Evolutionary conservation across 441 rosid genomes (phyloP).

Genomic region (Syzygium syzygioides): DNA sequence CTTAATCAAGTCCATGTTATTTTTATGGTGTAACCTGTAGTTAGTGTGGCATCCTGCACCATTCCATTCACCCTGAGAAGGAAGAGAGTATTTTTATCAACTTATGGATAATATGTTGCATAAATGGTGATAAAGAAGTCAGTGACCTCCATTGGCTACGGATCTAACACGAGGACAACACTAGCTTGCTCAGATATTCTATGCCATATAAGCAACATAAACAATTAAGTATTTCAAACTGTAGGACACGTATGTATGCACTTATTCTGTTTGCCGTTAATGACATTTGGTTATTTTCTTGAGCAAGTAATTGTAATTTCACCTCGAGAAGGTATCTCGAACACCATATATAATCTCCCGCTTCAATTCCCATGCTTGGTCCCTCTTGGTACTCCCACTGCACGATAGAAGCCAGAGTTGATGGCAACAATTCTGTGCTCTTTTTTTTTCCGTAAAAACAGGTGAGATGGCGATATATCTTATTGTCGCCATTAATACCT

Average conservation of each 20-base stretch:
- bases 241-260: no score
- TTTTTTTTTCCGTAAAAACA: neutral
- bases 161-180: constrained; percentile 82
- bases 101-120: neutral
- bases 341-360: no score
- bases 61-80: constrained; percentile 81
- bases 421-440: neutral
- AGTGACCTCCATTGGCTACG: constrained; percentile 73
- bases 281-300: no score
- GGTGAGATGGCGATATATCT: neutral
- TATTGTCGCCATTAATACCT: constrained; percentile 35
- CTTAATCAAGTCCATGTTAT: neutral
- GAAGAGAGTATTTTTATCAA: neutral
- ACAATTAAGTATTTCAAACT: no score
- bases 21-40: constrained; percentile 33
- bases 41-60: constrained; percentile 98
- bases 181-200: constrained; percentile 44
- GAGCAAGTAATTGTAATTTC: no score
- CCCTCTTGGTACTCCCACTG: constrained; percentile 95
- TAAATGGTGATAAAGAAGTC: neutral
- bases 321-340: no score
- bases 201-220: no score
- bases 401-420: constrained; percentile 10
- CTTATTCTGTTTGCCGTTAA: no score
- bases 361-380: no score